Evolutionary conservation across 1,139 yeast species (phyloP), one percentile per base, ranked within the genome.

Genomic region (Diutina catenulata): DNA sequence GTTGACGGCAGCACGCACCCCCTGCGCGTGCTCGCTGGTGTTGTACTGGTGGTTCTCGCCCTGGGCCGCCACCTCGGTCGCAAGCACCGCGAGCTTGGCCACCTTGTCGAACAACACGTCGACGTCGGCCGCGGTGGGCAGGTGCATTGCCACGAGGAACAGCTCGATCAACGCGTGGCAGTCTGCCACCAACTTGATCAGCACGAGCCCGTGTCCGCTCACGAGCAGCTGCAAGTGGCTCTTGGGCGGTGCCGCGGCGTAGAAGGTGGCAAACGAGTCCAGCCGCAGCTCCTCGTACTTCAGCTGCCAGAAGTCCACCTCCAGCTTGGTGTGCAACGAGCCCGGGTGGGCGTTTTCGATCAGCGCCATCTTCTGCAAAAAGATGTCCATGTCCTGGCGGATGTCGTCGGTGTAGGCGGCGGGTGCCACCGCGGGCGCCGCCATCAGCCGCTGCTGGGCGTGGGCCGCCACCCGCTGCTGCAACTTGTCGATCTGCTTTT

Each of bases 1-100:
- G 22, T 87, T 76, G 11, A 83, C 73, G 0, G 94, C 70, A 38
- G 81, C 82, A 41, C 84, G 72, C 13, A 80, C 66, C 36, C 75
- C 56, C 4, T 56, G 45, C 1, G 67, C 45, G 49, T 59, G 43
- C n/a, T 31, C 35, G 13, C n/a, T 24, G 2, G 23, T n/a, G 55
- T 59, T 52, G 51, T 65, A 43, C 15, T 57, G 55, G 11, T 23
- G 16, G 15, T 11, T n/a, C 35, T 68, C 66, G 18, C 70, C 72
- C 43, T 62, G 68, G 18, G 55, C 52, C 1, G 76, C 70, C 37
- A 76, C 61, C 41, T 66, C 63, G 42, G 68, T 67, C 3, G 79
- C 74, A 13, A 60, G 41, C 5, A 70, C 60, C 1, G 81, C 70
- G 20, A 78, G 57, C 38, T 60, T 60, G 2, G 83, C 70, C 24